A percentile compares a stretch with the other conserved stretches of the same genome.
Evolutionary conservation across 2,329 filamentous ascomycete genomes (phyloP).

Genomic region (Fusarium falciforme): DNA sequence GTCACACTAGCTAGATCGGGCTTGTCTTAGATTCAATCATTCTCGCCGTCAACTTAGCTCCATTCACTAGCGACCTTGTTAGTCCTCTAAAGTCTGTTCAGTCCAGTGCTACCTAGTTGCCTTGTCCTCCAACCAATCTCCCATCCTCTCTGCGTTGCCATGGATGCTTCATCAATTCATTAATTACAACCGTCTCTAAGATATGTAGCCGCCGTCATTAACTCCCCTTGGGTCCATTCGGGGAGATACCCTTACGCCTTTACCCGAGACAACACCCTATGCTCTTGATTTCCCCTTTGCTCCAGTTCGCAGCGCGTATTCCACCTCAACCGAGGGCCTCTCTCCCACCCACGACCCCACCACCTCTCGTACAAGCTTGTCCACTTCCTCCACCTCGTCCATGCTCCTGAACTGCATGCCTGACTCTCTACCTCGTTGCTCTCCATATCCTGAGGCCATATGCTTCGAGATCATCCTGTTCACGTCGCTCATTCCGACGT

Average conservation of each 20-base stretch:
- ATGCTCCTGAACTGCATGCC: constrained; percentile 39
- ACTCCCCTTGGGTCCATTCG: neutral
- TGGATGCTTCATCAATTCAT: neutral
- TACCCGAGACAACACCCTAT: constrained; percentile 22
- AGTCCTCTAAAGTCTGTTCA: neutral
- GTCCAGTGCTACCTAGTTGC: neutral
- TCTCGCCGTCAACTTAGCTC: constrained; percentile 12
- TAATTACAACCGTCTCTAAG: neutral
- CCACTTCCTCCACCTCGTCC: constrained; percentile 38
- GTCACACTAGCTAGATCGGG: constrained; percentile 32
- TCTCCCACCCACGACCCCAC: constrained; percentile 39
- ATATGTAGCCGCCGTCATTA: constrained; percentile 3
- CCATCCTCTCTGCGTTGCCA: neutral
- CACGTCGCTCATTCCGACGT: constrained; percentile 15
- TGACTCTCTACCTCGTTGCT: neutral
- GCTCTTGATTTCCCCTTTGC: constrained; percentile 43
- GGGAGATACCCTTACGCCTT: constrained; percentile 6
- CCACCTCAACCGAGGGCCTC: constrained; percentile 27
- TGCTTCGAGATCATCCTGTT: constrained; percentile 16
- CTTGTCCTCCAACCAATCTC: constrained; percentile 30
- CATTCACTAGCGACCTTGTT: constrained; percentile 17
- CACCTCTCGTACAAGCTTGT: constrained; percentile 31
- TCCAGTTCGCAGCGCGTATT: constrained; percentile 40
- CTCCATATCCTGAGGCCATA: constrained; percentile 10
- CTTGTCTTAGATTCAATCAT: constrained; percentile 25